Evolutionary conservation across 2,329 filamentous ascomycete genomes (phyloP), one percentile per base, ranked within the genome.

Genomic region (Tolypocladium paradoxum): DNA sequence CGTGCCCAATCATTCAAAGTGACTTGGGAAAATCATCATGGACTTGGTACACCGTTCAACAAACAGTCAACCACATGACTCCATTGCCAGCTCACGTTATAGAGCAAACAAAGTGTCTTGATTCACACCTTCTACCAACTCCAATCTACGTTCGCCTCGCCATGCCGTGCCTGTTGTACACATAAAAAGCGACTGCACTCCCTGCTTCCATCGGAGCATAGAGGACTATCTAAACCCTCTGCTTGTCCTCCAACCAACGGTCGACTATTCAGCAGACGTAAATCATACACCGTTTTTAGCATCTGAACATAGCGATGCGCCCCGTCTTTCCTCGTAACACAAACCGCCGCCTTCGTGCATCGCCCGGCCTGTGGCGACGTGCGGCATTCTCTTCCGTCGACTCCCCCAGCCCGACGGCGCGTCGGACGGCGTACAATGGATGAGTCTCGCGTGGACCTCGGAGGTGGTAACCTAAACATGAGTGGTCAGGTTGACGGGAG

Each of bases 211-310:
- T 60, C 60, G 57, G 61, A 63, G 64, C 65, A 67, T 64, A 69
- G 71, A 73, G 70, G 72, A 72, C 66, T 76, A 76, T 74, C 74
- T 76, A 76, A 77, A 63, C 71, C 72, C 72, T 70, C 70, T 69
- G 57, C 58, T 67, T 69, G 65, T 64, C 65, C 67, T 69, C 61
- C 62, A 68, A 62, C 58, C 58, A 61, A 61, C 56, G 51, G 52
- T 56, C 54, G 49, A 58, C 54, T 57, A 57, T 56, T 49, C 58
- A 55, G 54, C 54, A 60, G 56, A 55, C 55, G 53, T 55, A 55
- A 61, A 56, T 55, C 55, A 56, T 56, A 57, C 53, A 54, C 51
- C 12, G 16, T 8, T 35, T 7, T 18, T 29, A 35, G 38, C 38
- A 49, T 31, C 43, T 40, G 36, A 40, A 40, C 16, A 51, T 48